Base-by-base conservation (phyloP, 768 basidiomycete genomes). In the Agrocybe praecox region DNA sequence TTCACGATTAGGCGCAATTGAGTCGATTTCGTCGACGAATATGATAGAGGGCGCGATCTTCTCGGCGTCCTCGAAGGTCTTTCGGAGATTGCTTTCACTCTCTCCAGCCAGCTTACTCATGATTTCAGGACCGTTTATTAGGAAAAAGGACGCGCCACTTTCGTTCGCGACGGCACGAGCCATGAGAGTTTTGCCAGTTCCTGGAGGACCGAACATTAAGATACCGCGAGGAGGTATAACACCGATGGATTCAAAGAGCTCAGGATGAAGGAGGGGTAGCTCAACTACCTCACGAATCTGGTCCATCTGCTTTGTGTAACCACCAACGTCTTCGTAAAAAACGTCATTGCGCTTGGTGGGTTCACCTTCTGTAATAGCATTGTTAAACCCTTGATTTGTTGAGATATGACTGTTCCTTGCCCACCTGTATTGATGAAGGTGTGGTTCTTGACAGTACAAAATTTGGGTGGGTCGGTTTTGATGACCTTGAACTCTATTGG, bases 41-140 rank as follows among this genome's bases (percentile, higher is more conserved):
- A 99, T 99, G 80, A 99, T 99, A 33, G 97, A 90, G 22, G 97
- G 97, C 1, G 93, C 94, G 78, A 98, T 99, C 84, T 99, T 98
- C 80, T 99, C 97, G 2, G 97, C 96, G 77, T 99, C 97, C 74
- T 98, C 96, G 71, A 98, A 98, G 22, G 96, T 96, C 74, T 99
- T 98, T 64, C 97, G 80, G 60, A 99, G 78, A 74, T 98, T 99
- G 68, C 91, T 94, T 73, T 99, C 97, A 70, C 87, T 89, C 78
- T 99, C 97, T 63, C 97, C 97, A 52, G 97, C 97, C 97, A 99
- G 98, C 82, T 99, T 98, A 65, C 90, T 93, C 97, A 99, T 99
- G 72, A 99, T 98, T 75, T 99, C 97, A 50, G 97, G 97, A 52
- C 97, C 97, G 69, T 98, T 99, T 78, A 99, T 99, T 48, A 98